Base-by-base conservation (phyloP, 2,329 filamentous ascomycete species). In the Fusarium euwallaceae region DNA sequence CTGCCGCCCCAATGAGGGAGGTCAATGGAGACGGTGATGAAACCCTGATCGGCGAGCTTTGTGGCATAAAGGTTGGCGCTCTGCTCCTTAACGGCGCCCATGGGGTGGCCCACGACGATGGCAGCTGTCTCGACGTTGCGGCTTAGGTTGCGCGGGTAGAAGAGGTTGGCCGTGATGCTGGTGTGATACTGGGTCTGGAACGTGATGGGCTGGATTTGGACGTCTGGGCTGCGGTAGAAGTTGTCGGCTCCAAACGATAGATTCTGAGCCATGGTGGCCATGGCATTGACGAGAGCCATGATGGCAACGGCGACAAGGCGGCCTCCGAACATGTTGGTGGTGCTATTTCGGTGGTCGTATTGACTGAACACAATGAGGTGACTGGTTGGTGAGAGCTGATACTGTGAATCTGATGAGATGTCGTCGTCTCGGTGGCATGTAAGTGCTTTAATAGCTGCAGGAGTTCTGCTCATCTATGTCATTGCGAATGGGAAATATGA, bases 1-100 rank as follows among this genome's bases (percentile, higher is more conserved):
- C 48, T 55, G 24, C 48, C 48, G 8, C 48, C 48, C 48, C 48
- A 55, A 14, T 29, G 29, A 2, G 48, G 48, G 16, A 32, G 24
- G 16, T 55, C 48, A 6, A 55, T 27, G 9, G 48, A 55, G 24
- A 55, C 27, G 11, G 48, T 55, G 27, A 55, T 20, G 48, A 55
- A 55, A 8, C 48, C 27, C 27, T 55, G 48, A 4, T 55, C 27
- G 12, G 24, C 48, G 24, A 55, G 29, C 48, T 55, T 55, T 17
- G 51, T 55, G 27, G 51, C 51, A 14, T 22, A 45, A 20, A 45
- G 41, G 55, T 80, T 81, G 2, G 80, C 78, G 29, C 75, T 78
- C 56, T 81, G 78, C 64, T 81, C 80, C 39, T 81, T 81, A 14
- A 80, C 77, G 4, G 79, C 78, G 10, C 79, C 79, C 72, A 79